phyloP scores from a whole-genome alignment of 23 red algal species.

The Agarophyton chilense region DNA sequence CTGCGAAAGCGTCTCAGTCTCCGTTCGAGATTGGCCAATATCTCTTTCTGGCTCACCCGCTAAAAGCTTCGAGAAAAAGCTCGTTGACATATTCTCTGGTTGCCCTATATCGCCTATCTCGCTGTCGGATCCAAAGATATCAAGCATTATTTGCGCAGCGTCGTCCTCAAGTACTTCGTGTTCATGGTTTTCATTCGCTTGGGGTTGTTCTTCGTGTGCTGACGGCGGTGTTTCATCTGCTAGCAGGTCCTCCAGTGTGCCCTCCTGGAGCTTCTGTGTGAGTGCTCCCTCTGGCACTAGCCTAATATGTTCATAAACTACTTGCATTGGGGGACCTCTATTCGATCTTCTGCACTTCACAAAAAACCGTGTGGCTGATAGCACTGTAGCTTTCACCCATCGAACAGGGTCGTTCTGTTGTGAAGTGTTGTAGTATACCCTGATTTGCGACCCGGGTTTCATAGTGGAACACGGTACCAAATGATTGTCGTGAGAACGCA shows the following conservation, averaged over 20 bases:
- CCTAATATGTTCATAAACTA: constrained; percentile 12
- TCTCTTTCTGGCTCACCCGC: background rate
- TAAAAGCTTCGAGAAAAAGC: background rate
- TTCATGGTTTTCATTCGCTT: background rate
- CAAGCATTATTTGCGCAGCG: background rate
- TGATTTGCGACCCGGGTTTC: background rate
- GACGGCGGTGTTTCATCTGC: background rate
- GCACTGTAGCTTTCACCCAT: constrained; percentile 31
- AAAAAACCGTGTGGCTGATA: background rate
- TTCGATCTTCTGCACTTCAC: constrained; percentile 33
- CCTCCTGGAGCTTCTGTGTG: background rate
- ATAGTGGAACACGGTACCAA: background rate
- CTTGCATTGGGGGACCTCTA: background rate
- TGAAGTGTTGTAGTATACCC: constrained; percentile 46
- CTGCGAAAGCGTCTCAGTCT: background rate
- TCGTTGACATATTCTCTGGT: no score
- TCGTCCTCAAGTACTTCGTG: background rate
- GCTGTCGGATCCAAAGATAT: background rate
- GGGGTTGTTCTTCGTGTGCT: background rate
- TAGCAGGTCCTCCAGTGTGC: constrained; percentile 2
- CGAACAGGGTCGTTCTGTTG: constrained; percentile 37
- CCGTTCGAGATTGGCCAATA: background rate
- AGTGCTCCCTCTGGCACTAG: background rate
- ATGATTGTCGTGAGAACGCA: constrained; percentile 1
- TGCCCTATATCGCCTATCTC: background rate